A percentile compares a stretch with the other conserved stretches of the same genome.
Conservation (phyloP, 139 green algal species). For the Chlorella sp. region DNA sequence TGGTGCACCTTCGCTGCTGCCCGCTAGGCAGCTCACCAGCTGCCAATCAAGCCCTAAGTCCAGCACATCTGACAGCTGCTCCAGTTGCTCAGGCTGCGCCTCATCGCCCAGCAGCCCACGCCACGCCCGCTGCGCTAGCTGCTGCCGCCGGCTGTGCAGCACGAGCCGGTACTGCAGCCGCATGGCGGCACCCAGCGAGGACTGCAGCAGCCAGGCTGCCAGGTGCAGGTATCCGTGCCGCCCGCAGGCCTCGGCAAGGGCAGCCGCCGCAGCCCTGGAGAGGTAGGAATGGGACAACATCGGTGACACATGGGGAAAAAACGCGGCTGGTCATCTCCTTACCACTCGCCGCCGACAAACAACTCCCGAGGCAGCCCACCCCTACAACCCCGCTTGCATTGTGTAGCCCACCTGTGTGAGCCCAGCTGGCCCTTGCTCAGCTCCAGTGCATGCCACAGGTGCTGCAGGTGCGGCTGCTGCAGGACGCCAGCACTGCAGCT, state of each 20-base stretch:
- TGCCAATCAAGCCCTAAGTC: conserved; percentile 23
- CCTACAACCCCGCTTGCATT: conserved; percentile 21
- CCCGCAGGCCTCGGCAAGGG: conserved; percentile 22
- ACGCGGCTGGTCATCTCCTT: no score
- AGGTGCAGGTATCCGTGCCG: conserved; percentile 44
- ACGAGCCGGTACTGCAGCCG: conserved; percentile 43
- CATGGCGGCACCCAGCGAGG: conserved; percentile 43
- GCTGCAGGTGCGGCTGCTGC: background rate
- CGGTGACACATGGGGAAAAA: background rate
- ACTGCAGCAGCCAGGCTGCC: conserved; percentile 58
- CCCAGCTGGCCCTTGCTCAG: conserved; percentile 1
- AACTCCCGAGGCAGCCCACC: no score
- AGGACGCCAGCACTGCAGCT: background rate
- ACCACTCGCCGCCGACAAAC: background rate
- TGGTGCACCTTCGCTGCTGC: conserved; percentile 6
- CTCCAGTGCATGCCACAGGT: conserved; percentile 24
- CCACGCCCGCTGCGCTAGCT: conserved; percentile 25
- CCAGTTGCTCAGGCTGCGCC: background rate
- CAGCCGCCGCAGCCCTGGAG: conserved; percentile 29
- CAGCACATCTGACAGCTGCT: background rate
- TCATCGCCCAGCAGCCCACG: background rate
- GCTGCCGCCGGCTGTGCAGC: conserved; percentile 45
- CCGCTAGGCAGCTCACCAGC: background rate
- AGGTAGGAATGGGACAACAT: background rate
- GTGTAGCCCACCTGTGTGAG: conserved; percentile 10